Conservation (phyloP, 1,139 yeast species). For the Sugiyamaella xylanicola region DNA sequence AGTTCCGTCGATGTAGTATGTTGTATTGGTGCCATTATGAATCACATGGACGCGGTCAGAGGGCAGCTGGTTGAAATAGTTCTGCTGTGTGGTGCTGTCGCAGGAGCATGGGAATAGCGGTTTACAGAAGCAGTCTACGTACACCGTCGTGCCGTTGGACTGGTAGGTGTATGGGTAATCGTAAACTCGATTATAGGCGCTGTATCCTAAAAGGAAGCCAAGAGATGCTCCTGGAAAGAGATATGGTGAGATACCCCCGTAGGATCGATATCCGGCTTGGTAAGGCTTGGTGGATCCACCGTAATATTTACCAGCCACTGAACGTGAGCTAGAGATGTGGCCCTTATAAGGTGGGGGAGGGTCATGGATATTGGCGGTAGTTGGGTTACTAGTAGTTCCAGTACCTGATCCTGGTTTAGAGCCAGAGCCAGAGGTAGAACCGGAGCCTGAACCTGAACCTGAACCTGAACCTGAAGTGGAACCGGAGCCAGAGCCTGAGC, state of each 20-base stretch:
- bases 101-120: conserved; percentile 33
- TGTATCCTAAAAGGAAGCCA: not conserved
- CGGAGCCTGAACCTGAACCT: conserved; percentile 4
- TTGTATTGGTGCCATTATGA: conserved; percentile 20
- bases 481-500: not conserved
- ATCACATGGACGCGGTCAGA: conserved; percentile 20
- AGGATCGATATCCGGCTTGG: conserved; percentile 32
- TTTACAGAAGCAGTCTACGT: conserved; percentile 33
- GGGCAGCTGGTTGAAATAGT: conserved; percentile 30
- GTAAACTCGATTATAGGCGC: conserved; percentile 19
- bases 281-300: conserved; percentile 34
- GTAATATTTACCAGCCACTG: conserved; percentile 23
- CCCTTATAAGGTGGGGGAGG: conserved; percentile 14
- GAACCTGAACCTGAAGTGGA: not conserved
- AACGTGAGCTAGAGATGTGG: not conserved
- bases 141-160: conserved; percentile 30
- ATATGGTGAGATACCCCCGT: conserved; percentile 27
- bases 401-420: conserved; percentile 1
- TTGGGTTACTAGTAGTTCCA: not conserved
- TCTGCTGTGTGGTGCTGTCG: conserved; percentile 25
- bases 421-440: conserved; percentile 16
- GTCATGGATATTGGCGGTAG: conserved; percentile 7
- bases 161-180: conserved; percentile 30
- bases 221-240: conserved; percentile 17
- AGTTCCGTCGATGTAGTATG: conserved; percentile 32